A percentile compares a stretch with the other conserved stretches of the same genome.
These are phyloP conservation scores for Globisporangium middletonii DNA, from an alignment of 352 stramenopile genomes.

Conservation along the genomic window DNA sequence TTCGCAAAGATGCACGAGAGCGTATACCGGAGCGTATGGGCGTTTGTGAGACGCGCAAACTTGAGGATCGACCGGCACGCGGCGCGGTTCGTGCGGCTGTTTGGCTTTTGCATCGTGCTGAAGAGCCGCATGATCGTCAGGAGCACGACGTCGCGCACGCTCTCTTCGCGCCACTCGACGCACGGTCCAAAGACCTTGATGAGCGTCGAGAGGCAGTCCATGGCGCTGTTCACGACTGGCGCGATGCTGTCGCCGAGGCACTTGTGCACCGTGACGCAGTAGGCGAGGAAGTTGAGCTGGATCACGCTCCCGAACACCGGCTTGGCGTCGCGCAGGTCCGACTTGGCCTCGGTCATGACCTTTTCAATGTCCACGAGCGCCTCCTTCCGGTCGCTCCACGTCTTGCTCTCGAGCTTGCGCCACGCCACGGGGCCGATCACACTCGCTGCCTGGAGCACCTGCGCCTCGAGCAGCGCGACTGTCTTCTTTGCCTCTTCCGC, in stretches of 20 bases:
- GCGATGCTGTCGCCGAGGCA: slow-evolving; percentile 62
- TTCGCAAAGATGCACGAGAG: slow-evolving; percentile 69
- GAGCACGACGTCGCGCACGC: slow-evolving; percentile 55
- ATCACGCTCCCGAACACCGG: slow-evolving; percentile 49
- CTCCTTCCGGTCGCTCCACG: slow-evolving; percentile 79
- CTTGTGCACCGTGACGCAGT: slow-evolving; percentile 54
- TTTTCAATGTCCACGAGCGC: slow-evolving; percentile 73
- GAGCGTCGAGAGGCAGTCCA: slow-evolving; percentile 63
- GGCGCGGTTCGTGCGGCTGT: slow-evolving; percentile 65
- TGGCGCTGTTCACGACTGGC: slow-evolving; percentile 64
- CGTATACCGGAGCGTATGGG: slow-evolving; percentile 63
- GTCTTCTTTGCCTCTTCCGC: slow-evolving; percentile 48
- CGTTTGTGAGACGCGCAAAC: slow-evolving; percentile 54
- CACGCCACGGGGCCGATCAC: slow-evolving; percentile 61
- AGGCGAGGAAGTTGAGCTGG: slow-evolving; percentile 62
- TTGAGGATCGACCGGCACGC: slow-evolving; percentile 75
- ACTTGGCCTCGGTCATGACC: slow-evolving; percentile 59
- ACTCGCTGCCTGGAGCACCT: slow-evolving; percentile 28
- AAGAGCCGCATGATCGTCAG: slow-evolving; percentile 60
- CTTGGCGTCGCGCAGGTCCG: slow-evolving; percentile 59
- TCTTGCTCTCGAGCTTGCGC: slow-evolving; percentile 79
- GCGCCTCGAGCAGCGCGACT: slow-evolving; percentile 33
- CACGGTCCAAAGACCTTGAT: slow-evolving; percentile 70
- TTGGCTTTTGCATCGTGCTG: slow-evolving; percentile 69
- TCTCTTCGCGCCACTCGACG: slow-evolving; percentile 65